phyloP scores from a whole-genome alignment of 352 stramenopile species.

The Hyaloperonospora arabidopsidis region DNA sequence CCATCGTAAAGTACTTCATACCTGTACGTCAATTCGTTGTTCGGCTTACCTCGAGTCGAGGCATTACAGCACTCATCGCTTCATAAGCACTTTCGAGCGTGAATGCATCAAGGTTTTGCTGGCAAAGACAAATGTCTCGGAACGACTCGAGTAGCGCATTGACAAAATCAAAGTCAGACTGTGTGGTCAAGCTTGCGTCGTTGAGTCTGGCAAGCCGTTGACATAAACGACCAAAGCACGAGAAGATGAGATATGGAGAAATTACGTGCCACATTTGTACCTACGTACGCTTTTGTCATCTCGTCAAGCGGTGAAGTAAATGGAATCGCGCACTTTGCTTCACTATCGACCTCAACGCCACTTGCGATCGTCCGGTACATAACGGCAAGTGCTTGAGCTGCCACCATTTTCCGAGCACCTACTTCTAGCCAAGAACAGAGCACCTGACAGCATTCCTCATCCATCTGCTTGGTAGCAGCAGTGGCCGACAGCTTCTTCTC shows the following conservation, averaged over 20 bases:
- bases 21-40: not conserved
- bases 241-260: not conserved
- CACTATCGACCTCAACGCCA: slow-evolving; percentile 9
- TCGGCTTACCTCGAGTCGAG: slow-evolving; percentile 43
- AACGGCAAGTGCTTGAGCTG: slow-evolving; percentile 32
- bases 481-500: slow-evolving; percentile 25
- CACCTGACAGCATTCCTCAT: slow-evolving; percentile 34
- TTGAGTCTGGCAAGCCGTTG: slow-evolving; percentile 27
- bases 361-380: slow-evolving; percentile 30
- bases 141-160: slow-evolving; percentile 45
- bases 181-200: slow-evolving; percentile 22
- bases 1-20: not conserved
- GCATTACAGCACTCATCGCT: slow-evolving; percentile 40
- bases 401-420: slow-evolving; percentile 22
- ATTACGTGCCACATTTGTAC: not conserved
- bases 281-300: slow-evolving; percentile 29
- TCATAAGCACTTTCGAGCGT: slow-evolving; percentile 33
- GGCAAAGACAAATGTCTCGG: slow-evolving; percentile 42
- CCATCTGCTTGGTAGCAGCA: slow-evolving; percentile 16
- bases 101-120: slow-evolving; percentile 21
- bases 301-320: slow-evolving; percentile 23
- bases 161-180: slow-evolving; percentile 53
- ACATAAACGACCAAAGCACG: not conserved
- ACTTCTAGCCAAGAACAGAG: slow-evolving; percentile 38
- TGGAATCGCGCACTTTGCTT: slow-evolving; percentile 18